phyloP scores from a whole-genome alignment of 306 rosid species.

The Fragaria vesca region DNA sequence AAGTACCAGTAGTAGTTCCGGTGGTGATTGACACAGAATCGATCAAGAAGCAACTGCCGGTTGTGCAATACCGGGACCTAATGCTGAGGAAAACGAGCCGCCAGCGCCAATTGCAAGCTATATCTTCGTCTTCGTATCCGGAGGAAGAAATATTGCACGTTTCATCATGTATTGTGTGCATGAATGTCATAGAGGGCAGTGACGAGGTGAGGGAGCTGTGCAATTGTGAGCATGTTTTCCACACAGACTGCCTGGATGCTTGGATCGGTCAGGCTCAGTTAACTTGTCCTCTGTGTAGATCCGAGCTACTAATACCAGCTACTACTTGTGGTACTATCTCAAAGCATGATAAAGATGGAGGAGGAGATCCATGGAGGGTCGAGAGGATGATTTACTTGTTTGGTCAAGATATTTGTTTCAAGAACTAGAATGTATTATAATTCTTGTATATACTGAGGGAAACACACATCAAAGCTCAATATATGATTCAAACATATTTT shows the following conservation, averaged over 20 bases:
- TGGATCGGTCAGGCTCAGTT: constrained; percentile 30
- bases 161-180: constrained; percentile 28
- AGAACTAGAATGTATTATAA: no score
- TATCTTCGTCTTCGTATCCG: not conserved
- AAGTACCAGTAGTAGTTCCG: not conserved
- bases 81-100: not conserved
- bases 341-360: not conserved
- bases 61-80: not conserved
- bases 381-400: constrained; percentile 30
- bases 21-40: not conserved
- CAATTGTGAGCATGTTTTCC: constrained; percentile 34
- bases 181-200: not conserved
- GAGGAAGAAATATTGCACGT: not conserved
- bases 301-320: constrained; percentile 7
- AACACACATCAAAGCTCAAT: no score
- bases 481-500: no score
- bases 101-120: not conserved
- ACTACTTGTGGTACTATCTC: not conserved
- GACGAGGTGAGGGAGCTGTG: constrained; percentile 24
- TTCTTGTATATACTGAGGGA: no score
- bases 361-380: constrained; percentile 21
- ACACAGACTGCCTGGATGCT: constrained; percentile 31
- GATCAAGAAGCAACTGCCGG: constrained; percentile 4
- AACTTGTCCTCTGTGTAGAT: constrained; percentile 35
- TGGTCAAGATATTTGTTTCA: constrained; percentile 6